Conservation (phyloP, 2,329 filamentous ascomycete species). For the Venturiaceae sp. region DNA sequence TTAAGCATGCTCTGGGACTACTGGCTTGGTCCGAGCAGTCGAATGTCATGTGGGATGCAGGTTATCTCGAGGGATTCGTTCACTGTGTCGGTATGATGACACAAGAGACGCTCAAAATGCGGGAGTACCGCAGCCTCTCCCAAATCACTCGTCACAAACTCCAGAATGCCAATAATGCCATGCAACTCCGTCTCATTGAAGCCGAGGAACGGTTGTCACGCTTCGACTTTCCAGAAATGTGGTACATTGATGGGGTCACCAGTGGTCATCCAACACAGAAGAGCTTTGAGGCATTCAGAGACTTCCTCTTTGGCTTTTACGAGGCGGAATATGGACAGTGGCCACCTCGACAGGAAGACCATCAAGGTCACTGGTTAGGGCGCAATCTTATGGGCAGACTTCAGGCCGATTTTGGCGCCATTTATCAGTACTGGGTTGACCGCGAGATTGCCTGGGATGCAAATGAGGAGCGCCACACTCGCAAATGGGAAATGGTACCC, state of each 20-base stretch:
- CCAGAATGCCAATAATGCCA: constrained; percentile 51
- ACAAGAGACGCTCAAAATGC: constrained; percentile 32
- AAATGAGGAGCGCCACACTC: constrained; percentile 48
- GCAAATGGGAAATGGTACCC: constrained; percentile 54
- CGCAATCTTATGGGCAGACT: constrained; percentile 46
- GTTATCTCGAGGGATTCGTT: constrained; percentile 58
- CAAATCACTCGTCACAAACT: constrained; percentile 54
- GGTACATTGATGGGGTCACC: constrained; percentile 31
- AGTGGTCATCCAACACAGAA: constrained; percentile 34
- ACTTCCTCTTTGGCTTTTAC: constrained; percentile 53
- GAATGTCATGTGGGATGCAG: constrained; percentile 53
- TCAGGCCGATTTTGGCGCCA: constrained; percentile 56
- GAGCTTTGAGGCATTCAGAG: constrained; percentile 49
- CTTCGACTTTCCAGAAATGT: constrained; percentile 55
- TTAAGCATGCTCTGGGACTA: constrained; percentile 49
- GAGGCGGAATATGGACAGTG: constrained; percentile 47
- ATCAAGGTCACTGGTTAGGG: constrained; percentile 43
- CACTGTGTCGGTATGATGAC: constrained; percentile 54
- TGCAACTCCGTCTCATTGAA: constrained; percentile 51
- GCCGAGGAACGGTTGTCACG: constrained; percentile 51
- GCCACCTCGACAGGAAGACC: constrained; percentile 39
- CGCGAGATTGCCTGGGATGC: constrained; percentile 57
- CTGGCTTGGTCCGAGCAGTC: constrained; percentile 57
- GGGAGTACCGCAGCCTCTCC: constrained; percentile 50
- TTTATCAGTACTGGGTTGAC: constrained; percentile 64